Percentiles rank a stretch among this genome's conserved stretches.
These are phyloP conservation scores for Cercophora sp. DNA, from an alignment of 495 filamentous ascomycete species.

Conservation along the genomic window DNA sequence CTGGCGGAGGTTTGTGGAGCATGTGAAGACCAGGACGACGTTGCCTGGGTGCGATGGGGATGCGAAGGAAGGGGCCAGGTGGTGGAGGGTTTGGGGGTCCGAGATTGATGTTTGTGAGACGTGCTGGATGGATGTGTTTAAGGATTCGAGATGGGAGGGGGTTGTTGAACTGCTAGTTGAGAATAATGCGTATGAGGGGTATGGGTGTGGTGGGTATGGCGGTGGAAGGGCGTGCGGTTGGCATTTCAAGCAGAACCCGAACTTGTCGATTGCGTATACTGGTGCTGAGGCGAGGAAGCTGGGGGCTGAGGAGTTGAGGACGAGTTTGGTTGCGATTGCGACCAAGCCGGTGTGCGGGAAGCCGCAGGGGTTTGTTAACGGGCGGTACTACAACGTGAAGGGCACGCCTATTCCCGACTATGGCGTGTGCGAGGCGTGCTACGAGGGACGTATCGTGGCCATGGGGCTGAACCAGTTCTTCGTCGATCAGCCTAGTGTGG, in stretches of 20 bases:
- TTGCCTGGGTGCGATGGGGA: neutral
- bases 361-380: neutral
- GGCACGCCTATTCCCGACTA: neutral
- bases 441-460: neutral
- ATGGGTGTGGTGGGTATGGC: neutral
- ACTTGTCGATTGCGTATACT: neutral
- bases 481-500: neutral
- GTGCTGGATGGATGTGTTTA: neutral
- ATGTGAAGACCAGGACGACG: neutral
- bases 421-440: constrained; percentile 6
- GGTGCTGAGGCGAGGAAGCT: neutral
- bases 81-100: constrained; percentile 5
- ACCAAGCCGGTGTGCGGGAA: neutral
- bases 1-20: neutral
- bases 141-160: constrained; percentile 6
- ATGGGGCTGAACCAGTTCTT: constrained; percentile 1
- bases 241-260: neutral
- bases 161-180: neutral
- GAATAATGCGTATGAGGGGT: no score
- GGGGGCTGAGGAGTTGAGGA: constrained; percentile 2
- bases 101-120: neutral
- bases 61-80: neutral
- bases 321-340: neutral
- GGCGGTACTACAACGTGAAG: constrained; percentile 1
- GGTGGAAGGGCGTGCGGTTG: neutral